These are phyloP conservation scores for Pyrenopolyporus hunteri DNA, from an alignment of 495 filamentous ascomycete species.

Conservation along the genomic window DNA sequence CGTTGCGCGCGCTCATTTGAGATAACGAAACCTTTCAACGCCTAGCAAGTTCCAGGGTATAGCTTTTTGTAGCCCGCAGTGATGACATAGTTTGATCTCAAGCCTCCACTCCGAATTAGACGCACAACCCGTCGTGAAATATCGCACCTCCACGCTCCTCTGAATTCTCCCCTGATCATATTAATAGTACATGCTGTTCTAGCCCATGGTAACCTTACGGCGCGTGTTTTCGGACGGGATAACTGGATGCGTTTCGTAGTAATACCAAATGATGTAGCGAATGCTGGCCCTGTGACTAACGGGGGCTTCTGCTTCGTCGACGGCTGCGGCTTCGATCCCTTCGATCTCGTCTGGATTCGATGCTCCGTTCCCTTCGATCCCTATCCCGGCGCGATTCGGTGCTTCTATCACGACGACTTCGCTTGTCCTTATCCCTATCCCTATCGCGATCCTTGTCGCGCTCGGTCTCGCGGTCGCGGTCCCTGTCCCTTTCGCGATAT, in stretches of 20 bases:
- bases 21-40: slow-evolving; percentile 1
- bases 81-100: background rate
- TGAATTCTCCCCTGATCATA: background rate
- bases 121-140: background rate
- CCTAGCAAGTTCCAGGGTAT: slow-evolving; percentile 7
- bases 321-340: slow-evolving; percentile 20
- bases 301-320: slow-evolving; percentile 39
- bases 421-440: background rate
- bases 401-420: slow-evolving; percentile 18
- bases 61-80: background rate
- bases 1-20: background rate
- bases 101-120: background rate
- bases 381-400: slow-evolving; percentile 16
- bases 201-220: background rate
- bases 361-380: slow-evolving; percentile 15
- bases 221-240: background rate
- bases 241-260: background rate
- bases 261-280: slow-evolving; percentile 6
- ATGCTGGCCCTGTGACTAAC: slow-evolving; percentile 18
- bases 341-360: slow-evolving; percentile 5
- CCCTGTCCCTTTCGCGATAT: slow-evolving; percentile 37
- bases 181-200: background rate
- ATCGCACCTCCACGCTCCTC: background rate
- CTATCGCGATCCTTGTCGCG: slow-evolving; percentile 29
- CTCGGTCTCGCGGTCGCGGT: slow-evolving; percentile 37